A percentile compares a stretch with the other conserved stretches of the same genome.
These are phyloP conservation scores for Melampsora allii-populina DNA, from an alignment of 1,284 basidiomycete species.

Conservation along the genomic window DNA sequence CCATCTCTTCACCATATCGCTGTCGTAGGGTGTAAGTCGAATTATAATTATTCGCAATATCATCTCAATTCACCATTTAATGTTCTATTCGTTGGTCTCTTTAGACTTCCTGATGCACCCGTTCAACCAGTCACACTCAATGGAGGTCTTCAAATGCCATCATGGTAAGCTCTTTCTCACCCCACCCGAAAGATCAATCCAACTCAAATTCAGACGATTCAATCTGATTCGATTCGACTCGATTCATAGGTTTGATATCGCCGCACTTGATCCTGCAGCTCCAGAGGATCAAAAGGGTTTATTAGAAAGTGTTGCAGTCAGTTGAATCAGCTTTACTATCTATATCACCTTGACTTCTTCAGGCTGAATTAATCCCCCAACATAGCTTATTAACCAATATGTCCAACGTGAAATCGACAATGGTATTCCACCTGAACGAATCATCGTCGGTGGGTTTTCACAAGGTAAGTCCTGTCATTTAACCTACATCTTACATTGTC, in stretches of 20 bases:
- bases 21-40: conserved; percentile 21
- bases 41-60: neutral
- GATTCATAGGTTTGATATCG: conserved; percentile 26
- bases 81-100: neutral
- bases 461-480: conserved; percentile 12
- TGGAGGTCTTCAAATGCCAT: conserved; percentile 28
- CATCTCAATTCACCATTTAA: neutral
- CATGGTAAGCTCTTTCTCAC: conserved; percentile 1
- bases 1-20: neutral
- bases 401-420: conserved; percentile 17
- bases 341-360: neutral
- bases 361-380: neutral
- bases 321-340: neutral
- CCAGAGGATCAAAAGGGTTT: conserved; percentile 30
- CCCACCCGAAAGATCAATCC: neutral
- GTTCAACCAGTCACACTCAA: conserved; percentile 32
- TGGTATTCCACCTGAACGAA: conserved; percentile 20
- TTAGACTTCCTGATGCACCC: conserved; percentile 23
- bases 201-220: neutral
- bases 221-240: neutral
- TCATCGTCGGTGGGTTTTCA: conserved; percentile 34
- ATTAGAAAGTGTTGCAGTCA: conserved; percentile 17
- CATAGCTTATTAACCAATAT: neutral
- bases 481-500: neutral
- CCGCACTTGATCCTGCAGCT: neutral